Percentiles rank a stretch among this genome's conserved stretches.
Conservation (phyloP, 169 alveolate species). For the Cryptosporidium tyzzeri region DNA sequence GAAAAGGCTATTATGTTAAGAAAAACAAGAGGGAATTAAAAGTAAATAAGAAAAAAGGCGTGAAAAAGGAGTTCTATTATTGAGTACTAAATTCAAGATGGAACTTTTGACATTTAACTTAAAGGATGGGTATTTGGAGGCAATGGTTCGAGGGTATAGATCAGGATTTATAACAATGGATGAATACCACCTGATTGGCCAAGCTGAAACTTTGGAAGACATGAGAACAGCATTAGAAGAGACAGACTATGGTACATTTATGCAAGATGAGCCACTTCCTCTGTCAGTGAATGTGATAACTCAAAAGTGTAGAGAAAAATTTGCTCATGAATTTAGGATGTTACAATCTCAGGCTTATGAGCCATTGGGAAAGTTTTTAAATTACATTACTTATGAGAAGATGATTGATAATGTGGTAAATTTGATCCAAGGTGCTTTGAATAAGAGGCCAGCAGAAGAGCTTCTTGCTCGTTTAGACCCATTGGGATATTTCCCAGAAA, state of each 20-base stretch:
- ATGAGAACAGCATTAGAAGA: constrained; percentile 94
- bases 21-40: not conserved
- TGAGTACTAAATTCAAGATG: constrained; percentile 79
- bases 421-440: constrained; percentile 96
- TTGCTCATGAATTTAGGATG: constrained; percentile 95
- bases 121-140: constrained; percentile 97
- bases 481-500: constrained; percentile 97
- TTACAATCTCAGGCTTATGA: constrained; percentile 90
- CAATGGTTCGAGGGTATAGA: constrained; percentile 95
- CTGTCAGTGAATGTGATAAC: constrained; percentile 91
- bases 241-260: constrained; percentile 95
- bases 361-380: constrained; percentile 87
- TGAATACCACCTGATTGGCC: constrained; percentile 90
- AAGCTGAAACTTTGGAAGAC: constrained; percentile 91
- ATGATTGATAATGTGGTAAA: constrained; percentile 98
- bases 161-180: constrained; percentile 95
- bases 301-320: constrained; percentile 93
- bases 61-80: constrained; percentile 65
- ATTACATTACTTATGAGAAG: constrained; percentile 92
- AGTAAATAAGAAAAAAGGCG: constrained; percentile 7
- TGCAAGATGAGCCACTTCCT: constrained; percentile 94
- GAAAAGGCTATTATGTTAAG: constrained; percentile 2
- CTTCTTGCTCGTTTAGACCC: constrained; percentile 95
- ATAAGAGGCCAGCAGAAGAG: constrained; percentile 91
- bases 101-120: constrained; percentile 94